Evolutionary conservation across 306 rosid species (phyloP).

Genomic region (Adenanthera pavonina): DNA sequence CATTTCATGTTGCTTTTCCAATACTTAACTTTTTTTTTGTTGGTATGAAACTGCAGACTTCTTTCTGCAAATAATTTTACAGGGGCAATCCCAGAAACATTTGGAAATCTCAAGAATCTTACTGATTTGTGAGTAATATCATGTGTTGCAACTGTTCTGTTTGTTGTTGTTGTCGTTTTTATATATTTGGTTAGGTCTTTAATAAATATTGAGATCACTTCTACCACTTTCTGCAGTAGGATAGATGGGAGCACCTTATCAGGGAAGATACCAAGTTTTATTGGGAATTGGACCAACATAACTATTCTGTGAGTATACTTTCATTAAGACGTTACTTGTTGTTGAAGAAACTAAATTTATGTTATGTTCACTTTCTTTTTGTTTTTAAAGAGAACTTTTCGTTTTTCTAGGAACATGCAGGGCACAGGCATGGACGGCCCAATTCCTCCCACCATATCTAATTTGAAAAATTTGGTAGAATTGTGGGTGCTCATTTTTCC

Average conservation of each 20-base stretch:
- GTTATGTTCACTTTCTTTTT: not conserved
- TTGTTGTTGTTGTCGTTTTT: not conserved
- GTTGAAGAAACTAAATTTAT: not conserved
- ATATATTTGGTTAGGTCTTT: not conserved
- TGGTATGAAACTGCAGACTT: slow-evolving; percentile 48
- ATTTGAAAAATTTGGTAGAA: slow-evolving; percentile 43
- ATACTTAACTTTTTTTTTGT: slow-evolving; percentile 1
- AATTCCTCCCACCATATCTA: slow-evolving; percentile 57
- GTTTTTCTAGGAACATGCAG: slow-evolving; percentile 62
- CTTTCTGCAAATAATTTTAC: slow-evolving; percentile 66
- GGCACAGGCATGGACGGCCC: slow-evolving; percentile 84
- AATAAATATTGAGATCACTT: slow-evolving; percentile 21
- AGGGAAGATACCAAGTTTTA: slow-evolving; percentile 62
- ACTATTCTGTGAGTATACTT: slow-evolving; percentile 52
- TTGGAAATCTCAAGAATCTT: slow-evolving; percentile 61
- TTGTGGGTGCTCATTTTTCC: slow-evolving; percentile 51
- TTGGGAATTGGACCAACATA: slow-evolving; percentile 76
- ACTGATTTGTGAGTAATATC: slow-evolving; percentile 60
- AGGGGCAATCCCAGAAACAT: slow-evolving; percentile 63
- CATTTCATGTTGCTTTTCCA: slow-evolving; percentile 9
- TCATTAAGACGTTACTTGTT: not conserved
- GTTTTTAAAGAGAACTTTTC: not conserved
- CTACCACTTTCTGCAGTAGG: slow-evolving; percentile 52
- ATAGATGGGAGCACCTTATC: slow-evolving; percentile 71
- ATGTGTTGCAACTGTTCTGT: not conserved